Evolutionary conservation across 192 early-diverging fungal genomes (phyloP), one percentile per base, ranked within the genome.

Genomic region (Gryganskiella cystojenkinii): DNA sequence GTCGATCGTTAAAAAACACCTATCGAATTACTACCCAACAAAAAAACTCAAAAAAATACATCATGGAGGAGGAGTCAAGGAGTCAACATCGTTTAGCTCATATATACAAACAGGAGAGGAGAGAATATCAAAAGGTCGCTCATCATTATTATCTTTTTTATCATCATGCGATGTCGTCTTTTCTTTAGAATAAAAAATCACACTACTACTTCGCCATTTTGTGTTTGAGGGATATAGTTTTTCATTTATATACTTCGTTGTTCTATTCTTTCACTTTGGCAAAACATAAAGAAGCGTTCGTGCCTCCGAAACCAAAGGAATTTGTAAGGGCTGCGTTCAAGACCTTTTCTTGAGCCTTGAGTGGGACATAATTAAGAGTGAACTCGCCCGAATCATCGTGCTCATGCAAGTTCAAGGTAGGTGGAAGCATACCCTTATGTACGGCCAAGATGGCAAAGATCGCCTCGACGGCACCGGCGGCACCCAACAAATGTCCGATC

Each of bases 271-370:
- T 56, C 24, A 83, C 58, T 60, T 87, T 90, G 8, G 85, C 55
- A 80, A 95, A 93, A 47, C 89, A 84, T 20, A 95, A 80, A 5
- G 87, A 86, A 0, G 90, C 90, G 67, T 93, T 93, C 1, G 91
- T 92, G 43, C 92, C 92, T 57, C 95, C 95, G 88, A 96, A 97
- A 14, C 95, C 95, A 88, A 98, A 97, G 33, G 91, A 93, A 82
- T 96, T 96, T 27, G 93, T 91, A 33, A 99, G 65, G 0, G 91
- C 94, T 0, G 88, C 90, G 33, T 85, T 69, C 35, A 96, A 75
- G 11, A 73, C 61, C 60, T 82, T 76, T 35, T 87, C 83, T 67
- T 92, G 91, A n/a, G 92, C 85, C 44, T 80, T 75, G 19, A 86
- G 76, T 0, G 94, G 90, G 1, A 96, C 93, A 75, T 95, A 95